phyloP scores from a whole-genome alignment of 306 rosid genomes.

The Sechiopsis laciniata region DNA sequence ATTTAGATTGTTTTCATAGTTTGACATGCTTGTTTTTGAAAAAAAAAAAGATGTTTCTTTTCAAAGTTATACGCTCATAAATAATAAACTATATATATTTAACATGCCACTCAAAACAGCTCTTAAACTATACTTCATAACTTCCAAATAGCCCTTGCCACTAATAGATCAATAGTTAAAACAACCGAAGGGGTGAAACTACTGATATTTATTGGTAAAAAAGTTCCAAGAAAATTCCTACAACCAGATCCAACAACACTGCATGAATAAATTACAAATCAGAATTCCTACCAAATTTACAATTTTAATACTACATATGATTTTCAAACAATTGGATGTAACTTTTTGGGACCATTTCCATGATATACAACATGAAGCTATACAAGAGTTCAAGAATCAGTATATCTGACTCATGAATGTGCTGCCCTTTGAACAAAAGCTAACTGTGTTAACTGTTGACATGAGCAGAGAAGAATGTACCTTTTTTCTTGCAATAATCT shows the following conservation, averaged over 20 bases:
- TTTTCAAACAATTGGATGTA: constrained; percentile 9
- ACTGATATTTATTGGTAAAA: constrained; percentile 22
- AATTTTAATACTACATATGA: constrained; percentile 8
- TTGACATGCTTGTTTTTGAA: no score
- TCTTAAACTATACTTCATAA: no score
- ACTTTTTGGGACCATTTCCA: no score
- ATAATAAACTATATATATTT: no score
- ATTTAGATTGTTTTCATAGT: not conserved
- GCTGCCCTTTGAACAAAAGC: constrained; percentile 24
- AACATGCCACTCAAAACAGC: no score
- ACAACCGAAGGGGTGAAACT: constrained; percentile 2
- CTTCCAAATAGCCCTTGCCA: not conserved
- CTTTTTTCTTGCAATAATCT: not conserved
- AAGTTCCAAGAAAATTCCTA: constrained; percentile 9
- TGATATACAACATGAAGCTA: constrained; percentile 27
- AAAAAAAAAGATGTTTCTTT: not conserved
- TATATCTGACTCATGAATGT: constrained; percentile 16
- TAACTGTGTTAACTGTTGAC: constrained; percentile 11
- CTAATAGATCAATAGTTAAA: not conserved
- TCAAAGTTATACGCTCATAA: not conserved
- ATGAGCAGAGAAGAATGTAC: constrained; percentile 25
- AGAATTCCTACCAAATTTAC: constrained; percentile 28
- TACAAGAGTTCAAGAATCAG: constrained; percentile 28
- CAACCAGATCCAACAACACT: constrained; percentile 18
- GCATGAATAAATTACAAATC: constrained; percentile 28